These are phyloP conservation scores for Posidonia oceanica DNA, from an alignment of 116 monocot species.

Conservation along the genomic window DNA sequence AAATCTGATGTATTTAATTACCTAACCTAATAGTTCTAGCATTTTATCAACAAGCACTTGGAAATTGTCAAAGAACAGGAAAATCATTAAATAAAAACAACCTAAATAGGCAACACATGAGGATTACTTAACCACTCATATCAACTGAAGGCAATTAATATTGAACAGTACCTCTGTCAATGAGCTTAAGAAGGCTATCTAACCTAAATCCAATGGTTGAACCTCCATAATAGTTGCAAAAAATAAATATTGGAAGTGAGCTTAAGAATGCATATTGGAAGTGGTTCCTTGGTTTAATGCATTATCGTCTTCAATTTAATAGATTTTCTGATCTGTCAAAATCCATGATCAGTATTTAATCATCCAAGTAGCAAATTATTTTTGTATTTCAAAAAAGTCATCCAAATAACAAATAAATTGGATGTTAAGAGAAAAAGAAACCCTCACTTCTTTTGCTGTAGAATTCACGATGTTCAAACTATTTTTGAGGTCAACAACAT, in stretches of 20 bases:
- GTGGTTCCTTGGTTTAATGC: constrained; percentile 94
- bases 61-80: neutral
- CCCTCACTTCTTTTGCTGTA: constrained; percentile 52
- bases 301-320: constrained; percentile 83
- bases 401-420: too few relatives aligned
- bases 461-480: constrained; percentile 76
- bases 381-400: too few relatives aligned
- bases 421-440: neutral
- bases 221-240: constrained; percentile 23
- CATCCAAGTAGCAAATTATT: too few relatives aligned
- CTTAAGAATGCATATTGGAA: too few relatives aligned
- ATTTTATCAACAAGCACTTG: constrained; percentile 82
- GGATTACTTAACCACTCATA: too few relatives aligned
- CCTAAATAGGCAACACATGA: too few relatives aligned
- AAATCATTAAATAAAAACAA: neutral
- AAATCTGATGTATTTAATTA: too few relatives aligned
- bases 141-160: too few relatives aligned
- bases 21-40: constrained; percentile 75
- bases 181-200: constrained; percentile 92
- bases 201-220: constrained; percentile 87
- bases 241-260: too few relatives aligned
- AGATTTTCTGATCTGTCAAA: constrained; percentile 68
- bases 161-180: constrained; percentile 57
- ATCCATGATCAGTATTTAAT: too few relatives aligned
- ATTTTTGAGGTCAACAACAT: constrained; percentile 68